These are phyloP conservation scores for Parastagonospora avenae DNA, from an alignment of 2,329 filamentous ascomycete species.

Conservation along the genomic window DNA sequence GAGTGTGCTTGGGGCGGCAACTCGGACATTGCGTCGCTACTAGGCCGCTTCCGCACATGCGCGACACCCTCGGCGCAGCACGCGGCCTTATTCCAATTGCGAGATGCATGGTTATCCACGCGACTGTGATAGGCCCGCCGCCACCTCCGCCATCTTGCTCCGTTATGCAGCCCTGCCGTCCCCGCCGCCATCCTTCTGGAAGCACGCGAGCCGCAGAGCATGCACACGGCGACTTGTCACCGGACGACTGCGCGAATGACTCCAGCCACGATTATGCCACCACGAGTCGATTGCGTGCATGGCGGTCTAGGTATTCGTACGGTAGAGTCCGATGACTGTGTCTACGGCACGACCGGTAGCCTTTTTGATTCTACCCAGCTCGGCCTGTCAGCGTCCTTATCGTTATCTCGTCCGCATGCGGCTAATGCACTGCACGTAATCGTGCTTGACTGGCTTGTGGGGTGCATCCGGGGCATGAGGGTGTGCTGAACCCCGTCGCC, in stretches of 20 bases:
- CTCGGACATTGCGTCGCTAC: not conserved
- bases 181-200: constrained; percentile 15
- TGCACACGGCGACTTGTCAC: no score
- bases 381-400: constrained; percentile 31
- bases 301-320: no score
- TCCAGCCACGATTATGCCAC: no score
- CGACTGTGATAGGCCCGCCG: constrained; percentile 1
- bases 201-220: not conserved
- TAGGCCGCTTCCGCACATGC: constrained; percentile 1
- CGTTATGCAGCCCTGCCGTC: constrained; percentile 8
- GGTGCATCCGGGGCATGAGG: not conserved
- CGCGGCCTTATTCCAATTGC: not conserved
- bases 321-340: no score
- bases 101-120: not conserved
- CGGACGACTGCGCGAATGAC: no score
- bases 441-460: not conserved
- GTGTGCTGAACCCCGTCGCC: not conserved
- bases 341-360: no score
- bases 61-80: not conserved
- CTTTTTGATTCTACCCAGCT: no score
- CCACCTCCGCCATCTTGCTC: not conserved
- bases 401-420: constrained; percentile 32
- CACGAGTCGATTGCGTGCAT: no score
- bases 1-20: not conserved
- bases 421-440: constrained; percentile 6